Evolutionary conservation across 2,329 filamentous ascomycete species (phyloP).

Genomic region (Calonectria montana): DNA sequence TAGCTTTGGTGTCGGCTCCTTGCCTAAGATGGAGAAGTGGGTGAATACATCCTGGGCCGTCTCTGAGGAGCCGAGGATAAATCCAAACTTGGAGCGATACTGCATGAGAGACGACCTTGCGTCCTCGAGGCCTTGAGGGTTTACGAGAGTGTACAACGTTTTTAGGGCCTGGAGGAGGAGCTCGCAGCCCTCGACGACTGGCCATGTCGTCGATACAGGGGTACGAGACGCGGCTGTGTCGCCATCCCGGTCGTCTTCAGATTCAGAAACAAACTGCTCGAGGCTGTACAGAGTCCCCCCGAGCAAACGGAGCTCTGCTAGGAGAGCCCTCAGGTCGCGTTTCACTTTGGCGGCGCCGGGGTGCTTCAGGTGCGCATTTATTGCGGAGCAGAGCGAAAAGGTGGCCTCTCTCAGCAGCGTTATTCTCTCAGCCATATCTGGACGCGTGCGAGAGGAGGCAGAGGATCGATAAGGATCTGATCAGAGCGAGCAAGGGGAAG

Average conservation of each 20-base stretch:
- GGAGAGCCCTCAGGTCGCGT: slow-evolving; percentile 29
- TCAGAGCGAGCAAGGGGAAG: background rate
- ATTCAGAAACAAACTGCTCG: slow-evolving; percentile 35
- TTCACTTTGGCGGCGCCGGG: background rate
- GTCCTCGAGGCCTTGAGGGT: slow-evolving; percentile 34
- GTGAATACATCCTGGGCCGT: slow-evolving; percentile 35
- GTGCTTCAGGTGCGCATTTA: slow-evolving; percentile 27
- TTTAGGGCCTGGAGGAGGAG: slow-evolving; percentile 31
- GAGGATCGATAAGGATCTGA: background rate
- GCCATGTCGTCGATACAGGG: slow-evolving; percentile 25
- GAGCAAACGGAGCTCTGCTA: slow-evolving; percentile 37
- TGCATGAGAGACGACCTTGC: slow-evolving; percentile 32
- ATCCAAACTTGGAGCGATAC: slow-evolving; percentile 38
- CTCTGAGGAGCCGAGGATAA: slow-evolving; percentile 41
- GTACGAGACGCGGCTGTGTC: background rate
- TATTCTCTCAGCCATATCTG: slow-evolving; percentile 29
- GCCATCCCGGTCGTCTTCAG: slow-evolving; percentile 20
- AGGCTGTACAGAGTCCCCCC: slow-evolving; percentile 39
- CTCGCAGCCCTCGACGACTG: slow-evolving; percentile 35
- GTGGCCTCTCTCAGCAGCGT: slow-evolving; percentile 30
- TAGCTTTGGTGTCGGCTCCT: slow-evolving; percentile 32
- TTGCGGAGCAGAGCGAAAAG: slow-evolving; percentile 29
- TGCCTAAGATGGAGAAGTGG: slow-evolving; percentile 34
- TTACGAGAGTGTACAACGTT: slow-evolving; percentile 26
- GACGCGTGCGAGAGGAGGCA: background rate